Percentiles rank a stretch among this genome's conserved stretches.
Conservation (phyloP, 768 basidiomycete genomes). For the Lactarius hengduanensis region DNA sequence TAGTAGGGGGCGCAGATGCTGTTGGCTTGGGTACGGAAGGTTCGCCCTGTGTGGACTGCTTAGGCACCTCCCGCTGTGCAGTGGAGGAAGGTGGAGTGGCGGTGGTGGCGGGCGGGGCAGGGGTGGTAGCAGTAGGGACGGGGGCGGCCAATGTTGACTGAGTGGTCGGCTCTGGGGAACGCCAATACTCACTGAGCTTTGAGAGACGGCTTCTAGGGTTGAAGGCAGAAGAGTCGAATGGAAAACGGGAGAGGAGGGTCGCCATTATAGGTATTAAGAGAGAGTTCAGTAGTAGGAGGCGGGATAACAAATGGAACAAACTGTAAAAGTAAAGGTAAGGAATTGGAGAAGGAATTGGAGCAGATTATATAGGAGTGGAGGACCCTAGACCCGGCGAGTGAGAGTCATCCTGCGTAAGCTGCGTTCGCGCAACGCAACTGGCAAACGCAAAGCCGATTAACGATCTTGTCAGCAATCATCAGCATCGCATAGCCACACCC, state of each 20-base stretch:
- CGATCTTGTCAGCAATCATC: neutral
- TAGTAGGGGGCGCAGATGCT: neutral
- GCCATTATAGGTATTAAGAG: slow-evolving; percentile 10
- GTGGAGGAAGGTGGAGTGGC: neutral
- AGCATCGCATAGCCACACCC: neutral
- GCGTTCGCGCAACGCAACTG: neutral
- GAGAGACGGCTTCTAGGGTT: neutral
- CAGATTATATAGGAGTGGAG: slow-evolving; percentile 1
- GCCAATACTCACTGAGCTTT: slow-evolving; percentile 13
- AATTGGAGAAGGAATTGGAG: neutral
- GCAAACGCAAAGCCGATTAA: neutral
- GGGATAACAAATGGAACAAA: neutral
- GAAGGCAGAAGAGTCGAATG: slow-evolving; percentile 16
- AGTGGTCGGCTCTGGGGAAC: neutral
- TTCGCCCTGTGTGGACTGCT: neutral
- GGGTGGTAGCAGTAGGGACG: too few relatives aligned
- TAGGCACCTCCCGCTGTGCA: neutral
- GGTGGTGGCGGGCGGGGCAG: neutral
- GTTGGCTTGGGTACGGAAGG: neutral
- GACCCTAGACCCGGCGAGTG: slow-evolving; percentile 9
- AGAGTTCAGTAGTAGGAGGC: neutral
- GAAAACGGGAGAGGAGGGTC: slow-evolving; percentile 18
- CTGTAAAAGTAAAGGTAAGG: neutral
- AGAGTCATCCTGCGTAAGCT: neutral
- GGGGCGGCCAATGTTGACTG: neutral